Evolutionary conservation across 2,329 filamentous ascomycete genomes (phyloP).

Genomic region (Neopestalotiopsis clavispora): DNA sequence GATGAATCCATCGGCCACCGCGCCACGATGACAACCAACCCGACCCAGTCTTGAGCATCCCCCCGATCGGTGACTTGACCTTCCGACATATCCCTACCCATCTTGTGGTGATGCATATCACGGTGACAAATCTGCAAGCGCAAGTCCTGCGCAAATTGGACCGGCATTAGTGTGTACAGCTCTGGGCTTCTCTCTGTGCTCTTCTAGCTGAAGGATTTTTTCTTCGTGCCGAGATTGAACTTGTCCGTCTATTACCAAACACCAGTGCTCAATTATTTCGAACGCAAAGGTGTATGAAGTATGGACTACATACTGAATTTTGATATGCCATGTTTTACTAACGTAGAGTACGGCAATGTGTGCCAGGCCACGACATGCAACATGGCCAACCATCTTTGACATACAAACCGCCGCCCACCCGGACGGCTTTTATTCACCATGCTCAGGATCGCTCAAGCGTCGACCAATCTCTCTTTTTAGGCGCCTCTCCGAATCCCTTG

Average conservation of each 20-base stretch:
- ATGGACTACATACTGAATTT: slow-evolving; percentile 53
- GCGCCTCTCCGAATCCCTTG: background rate
- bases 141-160: slow-evolving; percentile 15
- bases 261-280: slow-evolving; percentile 48
- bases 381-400: too few species aligned
- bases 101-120: background rate
- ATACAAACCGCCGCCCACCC: too few species aligned
- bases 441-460: background rate
- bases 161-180: slow-evolving; percentile 59
- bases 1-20: slow-evolving; percentile 34
- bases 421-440: background rate
- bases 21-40: slow-evolving; percentile 33
- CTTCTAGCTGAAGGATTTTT: slow-evolving; percentile 51
- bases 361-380: background rate
- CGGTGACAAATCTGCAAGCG: slow-evolving; percentile 7
- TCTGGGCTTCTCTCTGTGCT: slow-evolving; percentile 46
- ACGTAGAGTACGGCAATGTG: background rate
- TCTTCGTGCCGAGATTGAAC: slow-evolving; percentile 54
- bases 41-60: slow-evolving; percentile 14
- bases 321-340: background rate
- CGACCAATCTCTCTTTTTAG: background rate
- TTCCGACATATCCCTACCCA: background rate
- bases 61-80: slow-evolving; percentile 2
- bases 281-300: slow-evolving; percentile 65
- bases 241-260: slow-evolving; percentile 68